Conservation (phyloP, 495 filamentous ascomycete species). For the Trichoderma orchidacearum region DNA sequence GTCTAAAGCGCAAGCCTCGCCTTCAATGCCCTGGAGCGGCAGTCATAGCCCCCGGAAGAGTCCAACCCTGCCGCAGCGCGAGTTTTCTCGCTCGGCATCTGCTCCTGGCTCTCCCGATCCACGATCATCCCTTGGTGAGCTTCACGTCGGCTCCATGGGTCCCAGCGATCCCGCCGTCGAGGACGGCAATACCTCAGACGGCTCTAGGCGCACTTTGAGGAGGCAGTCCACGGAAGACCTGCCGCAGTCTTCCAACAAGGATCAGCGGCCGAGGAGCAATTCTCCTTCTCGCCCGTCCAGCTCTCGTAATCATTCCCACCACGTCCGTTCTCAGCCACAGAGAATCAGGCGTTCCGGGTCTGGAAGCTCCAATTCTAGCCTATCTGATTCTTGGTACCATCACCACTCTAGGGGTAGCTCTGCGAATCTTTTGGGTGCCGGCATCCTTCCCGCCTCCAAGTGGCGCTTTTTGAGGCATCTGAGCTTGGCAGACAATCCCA, state of each 20-base stretch:
- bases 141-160: constrained; percentile 29
- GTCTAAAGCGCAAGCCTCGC: constrained; percentile 69
- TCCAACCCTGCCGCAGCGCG: constrained; percentile 38
- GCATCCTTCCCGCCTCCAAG: constrained; percentile 64
- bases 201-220: constrained; percentile 24
- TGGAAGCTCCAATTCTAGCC: constrained; percentile 81
- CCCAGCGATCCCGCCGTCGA: constrained; percentile 24
- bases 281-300: constrained; percentile 66
- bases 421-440: constrained; percentile 52
- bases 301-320: constrained; percentile 47
- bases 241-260: constrained; percentile 21
- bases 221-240: constrained; percentile 25
- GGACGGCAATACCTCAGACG: constrained; percentile 12
- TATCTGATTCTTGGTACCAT: constrained; percentile 51
- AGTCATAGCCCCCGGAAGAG: constrained; percentile 43
- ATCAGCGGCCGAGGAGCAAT: constrained; percentile 49
- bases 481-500: constrained; percentile 77
- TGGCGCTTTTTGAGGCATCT: constrained; percentile 91
- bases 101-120: constrained; percentile 54
- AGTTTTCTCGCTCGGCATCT: constrained; percentile 42
- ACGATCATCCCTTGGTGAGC: constrained; percentile 27
- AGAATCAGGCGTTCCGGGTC: constrained; percentile 68
- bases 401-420: constrained; percentile 48
- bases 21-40: constrained; percentile 50
- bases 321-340: constrained; percentile 49